These are phyloP conservation scores for Glebionis coronaria DNA, from an alignment of 129 eudicot species.

Conservation along the genomic window DNA sequence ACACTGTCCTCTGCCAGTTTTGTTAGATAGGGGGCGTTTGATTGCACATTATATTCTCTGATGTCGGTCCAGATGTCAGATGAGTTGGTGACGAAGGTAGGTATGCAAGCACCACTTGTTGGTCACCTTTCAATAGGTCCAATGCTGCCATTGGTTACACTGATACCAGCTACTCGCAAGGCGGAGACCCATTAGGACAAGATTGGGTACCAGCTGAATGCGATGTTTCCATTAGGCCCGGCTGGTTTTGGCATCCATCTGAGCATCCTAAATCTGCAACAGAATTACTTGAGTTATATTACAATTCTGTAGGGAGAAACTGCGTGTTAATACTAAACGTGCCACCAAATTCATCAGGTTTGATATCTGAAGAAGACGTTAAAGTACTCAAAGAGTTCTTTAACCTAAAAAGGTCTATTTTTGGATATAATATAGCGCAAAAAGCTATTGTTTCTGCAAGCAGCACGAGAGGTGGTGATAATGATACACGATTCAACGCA, in stretches of 20 bases:
- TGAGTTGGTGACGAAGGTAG: conserved; percentile 78
- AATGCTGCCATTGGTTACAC: conserved; percentile 61
- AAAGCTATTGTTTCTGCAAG: conserved; percentile 53
- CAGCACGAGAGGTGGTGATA: conserved; percentile 49
- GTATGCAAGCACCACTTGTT: conserved; percentile 65
- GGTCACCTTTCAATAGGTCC: conserved; percentile 83
- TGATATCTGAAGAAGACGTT: conserved; percentile 74
- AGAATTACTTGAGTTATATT: conserved; percentile 69
- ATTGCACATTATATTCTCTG: conserved; percentile 48
- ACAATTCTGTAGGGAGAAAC: conserved; percentile 87
- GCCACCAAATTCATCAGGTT: conserved; percentile 92
- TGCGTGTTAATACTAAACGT: conserved; percentile 76
- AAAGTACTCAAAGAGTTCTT: conserved; percentile 69
- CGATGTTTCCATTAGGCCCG: conserved; percentile 93
- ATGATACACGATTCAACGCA: conserved; percentile 41
- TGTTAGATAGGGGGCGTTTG: no score
- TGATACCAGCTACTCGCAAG: conserved; percentile 58
- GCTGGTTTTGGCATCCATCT: conserved; percentile 95
- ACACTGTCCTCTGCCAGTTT: no score
- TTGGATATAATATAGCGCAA: conserved; percentile 56
- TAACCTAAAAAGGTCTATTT: conserved; percentile 48
- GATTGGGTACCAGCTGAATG: conserved; percentile 97
- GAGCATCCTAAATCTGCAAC: conserved; percentile 67
- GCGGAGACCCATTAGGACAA: conserved; percentile 70
- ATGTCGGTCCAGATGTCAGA: conserved; percentile 76